phyloP scores from a whole-genome alignment of 192 early-diverging fungal genomes.

The Physocladia obscura region DNA sequence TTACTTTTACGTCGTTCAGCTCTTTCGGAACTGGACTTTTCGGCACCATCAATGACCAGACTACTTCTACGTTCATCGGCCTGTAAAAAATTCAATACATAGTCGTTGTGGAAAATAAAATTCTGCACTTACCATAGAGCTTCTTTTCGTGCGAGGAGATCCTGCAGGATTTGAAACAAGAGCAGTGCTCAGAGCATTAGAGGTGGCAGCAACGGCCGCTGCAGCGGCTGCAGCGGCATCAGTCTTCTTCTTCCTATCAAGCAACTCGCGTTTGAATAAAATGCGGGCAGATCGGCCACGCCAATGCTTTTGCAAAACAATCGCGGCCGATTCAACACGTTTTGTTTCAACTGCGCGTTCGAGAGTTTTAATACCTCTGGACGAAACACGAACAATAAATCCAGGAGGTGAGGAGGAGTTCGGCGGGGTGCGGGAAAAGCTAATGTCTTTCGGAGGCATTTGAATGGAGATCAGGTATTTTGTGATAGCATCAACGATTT shows the following conservation, averaged over 20 bases:
- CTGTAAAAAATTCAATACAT: too few relatives aligned
- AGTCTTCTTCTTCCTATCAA: background rate
- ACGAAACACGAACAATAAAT: constrained; percentile 15
- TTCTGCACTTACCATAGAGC: too few relatives aligned
- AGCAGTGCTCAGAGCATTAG: too few relatives aligned
- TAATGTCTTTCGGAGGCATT: constrained; percentile 24
- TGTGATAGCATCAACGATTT: constrained; percentile 16
- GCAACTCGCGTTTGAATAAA: too few relatives aligned
- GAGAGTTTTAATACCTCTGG: constrained; percentile 27
- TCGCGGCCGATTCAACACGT: constrained; percentile 22
- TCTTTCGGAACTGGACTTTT: background rate
- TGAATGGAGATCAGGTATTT: constrained; percentile 17
- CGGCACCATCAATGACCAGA: background rate
- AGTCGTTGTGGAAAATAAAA: too few relatives aligned
- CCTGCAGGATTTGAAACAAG: too few relatives aligned
- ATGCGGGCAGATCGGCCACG: constrained; percentile 27
- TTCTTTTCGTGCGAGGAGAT: too few relatives aligned
- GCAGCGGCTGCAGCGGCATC: constrained; percentile 6
- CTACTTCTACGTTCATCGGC: too few relatives aligned
- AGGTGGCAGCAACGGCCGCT: background rate
- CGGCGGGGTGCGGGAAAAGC: constrained; percentile 8
- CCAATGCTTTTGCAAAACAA: constrained; percentile 35
- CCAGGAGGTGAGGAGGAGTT: background rate
- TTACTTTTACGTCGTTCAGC: constrained; percentile 23
- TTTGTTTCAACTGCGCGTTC: constrained; percentile 24